Base-by-base conservation (phyloP, 2,329 filamentous ascomycete species). In the Xylariaceae sp. region DNA sequence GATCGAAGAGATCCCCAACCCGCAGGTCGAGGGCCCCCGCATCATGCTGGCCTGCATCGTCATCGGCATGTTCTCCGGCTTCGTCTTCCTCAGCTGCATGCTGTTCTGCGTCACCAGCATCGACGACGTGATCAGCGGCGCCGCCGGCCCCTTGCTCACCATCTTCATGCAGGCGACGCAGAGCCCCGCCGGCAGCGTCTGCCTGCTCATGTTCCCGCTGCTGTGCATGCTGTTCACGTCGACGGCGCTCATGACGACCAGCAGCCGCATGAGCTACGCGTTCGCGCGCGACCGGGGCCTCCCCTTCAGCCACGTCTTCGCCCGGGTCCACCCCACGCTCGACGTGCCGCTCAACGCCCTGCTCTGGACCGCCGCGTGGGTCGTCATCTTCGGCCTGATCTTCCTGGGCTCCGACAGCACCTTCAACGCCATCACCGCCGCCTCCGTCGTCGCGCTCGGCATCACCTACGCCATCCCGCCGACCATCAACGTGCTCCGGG, bases 381-480 rank as follows among this genome's bases (percentile, higher is more conserved):
- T 86, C 2, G 71, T 86, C 42, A 68, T 87, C 11, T 85, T 88
- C 42, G 84, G 84, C 0, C 72, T 78, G 43, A 81, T 88, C 47
- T 85, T 86, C 59, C 70, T 89, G 3, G 84, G 82, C 0, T 85
- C 81, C 2, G 69, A 64, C 37, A 78, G 74, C 44, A 83, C 84
- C 0, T 87, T 88, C 63, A 86, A 83, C 32, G 83, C 83, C 12
- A 85, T 88, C 51, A 73, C 85, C 1, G 79, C 82, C 0, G 78
- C 83, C 0, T 84, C 82, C 0, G 85, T 89, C 0, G 83, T 89
- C 7, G 78, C 84, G 1, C 71, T 90, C 0, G 79, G 83, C 6
- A 65, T 89, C 4, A 83, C 82, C 2, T 90, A 90, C 51, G 85
- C 77, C 4, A 86, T 90, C 30, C 87, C 86, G 0, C 78, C 87